Base-by-base conservation (phyloP, 768 basidiomycete species). In the Kwoniella botswanensis region DNA sequence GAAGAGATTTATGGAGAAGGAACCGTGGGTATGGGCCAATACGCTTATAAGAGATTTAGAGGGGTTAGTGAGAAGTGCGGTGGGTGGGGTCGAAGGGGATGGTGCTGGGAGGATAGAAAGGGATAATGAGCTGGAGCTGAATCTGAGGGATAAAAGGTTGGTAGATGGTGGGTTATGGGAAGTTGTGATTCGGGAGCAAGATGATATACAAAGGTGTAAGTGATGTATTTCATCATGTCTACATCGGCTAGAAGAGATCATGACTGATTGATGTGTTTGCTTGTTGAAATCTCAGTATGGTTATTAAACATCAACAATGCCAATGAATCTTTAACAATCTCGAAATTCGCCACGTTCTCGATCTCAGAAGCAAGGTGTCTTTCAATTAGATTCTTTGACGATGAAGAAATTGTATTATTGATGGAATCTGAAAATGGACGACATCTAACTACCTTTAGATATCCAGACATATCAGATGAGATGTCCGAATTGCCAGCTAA, bases 11-110 rank as follows among this genome's bases (percentile, higher is more conserved):
- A 17, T 74, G 56, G 63, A 70, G 63, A 26, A 64, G 44, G 75
- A 76, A 59, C 78, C 75, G 3, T 75, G 71, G 73, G 71, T 72
- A 5, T 76, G 78, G 78, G 70, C 60, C 4, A 75, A 74, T 56
- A 74, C 69, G 12, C 57, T 76, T 4, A 58, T 77, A 2, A 24
- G 62, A 11, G 53, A 58, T 26, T 65, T 68, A 11, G 43, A 65
- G 22, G 53, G 44, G 6, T 41, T 76, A 43, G 52, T 73, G 22
- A 63, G 57, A 58, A 46, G 35, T 18, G 73, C 73, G 9, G 46
- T 73, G 4, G 67, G 57, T 4, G 29, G 13, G 46, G 59, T 5
- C 15, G 35, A 22, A 12, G 41, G 17, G 13, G 65, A 50, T 18
- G 46, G 46, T 17, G 13, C 18, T 50, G 46, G 4, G 13, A 24